Evolutionary conservation across 257 asterid species (phyloP).

Genomic region (Capsicum pubescens): DNA sequence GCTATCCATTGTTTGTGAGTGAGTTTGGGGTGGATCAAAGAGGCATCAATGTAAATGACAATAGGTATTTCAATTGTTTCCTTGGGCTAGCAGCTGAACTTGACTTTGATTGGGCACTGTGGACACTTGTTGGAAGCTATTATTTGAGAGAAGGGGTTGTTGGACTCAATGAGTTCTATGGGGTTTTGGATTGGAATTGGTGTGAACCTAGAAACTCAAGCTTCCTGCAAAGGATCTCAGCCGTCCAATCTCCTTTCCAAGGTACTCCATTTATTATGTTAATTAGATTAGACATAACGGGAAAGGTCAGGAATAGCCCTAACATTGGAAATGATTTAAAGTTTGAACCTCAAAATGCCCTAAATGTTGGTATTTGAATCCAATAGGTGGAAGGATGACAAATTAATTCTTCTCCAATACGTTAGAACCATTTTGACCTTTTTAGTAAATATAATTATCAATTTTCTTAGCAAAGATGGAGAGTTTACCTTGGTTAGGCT

Average conservation of each 20-base stretch:
- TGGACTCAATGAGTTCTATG: constrained; percentile 52
- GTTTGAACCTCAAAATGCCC: not conserved
- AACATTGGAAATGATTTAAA: not conserved
- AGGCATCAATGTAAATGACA: constrained; percentile 38
- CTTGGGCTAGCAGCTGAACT: constrained; percentile 46
- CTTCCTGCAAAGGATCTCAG: constrained; percentile 53
- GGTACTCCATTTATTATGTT: constrained; percentile 42
- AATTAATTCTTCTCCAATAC: not conserved
- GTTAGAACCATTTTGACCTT: not conserved
- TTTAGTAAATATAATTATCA: not conserved
- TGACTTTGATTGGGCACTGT: constrained; percentile 66
- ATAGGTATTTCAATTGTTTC: constrained; percentile 45
- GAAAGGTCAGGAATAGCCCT: not conserved
- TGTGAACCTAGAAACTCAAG: constrained; percentile 41
- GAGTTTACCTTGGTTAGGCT: constrained; percentile 8
- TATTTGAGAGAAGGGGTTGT: constrained; percentile 42
- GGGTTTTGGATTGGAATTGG: constrained; percentile 54
- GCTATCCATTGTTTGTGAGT: constrained; percentile 57
- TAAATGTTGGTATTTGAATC: not conserved
- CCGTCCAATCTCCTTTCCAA: constrained; percentile 73
- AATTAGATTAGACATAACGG: not conserved
- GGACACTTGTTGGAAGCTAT: constrained; percentile 70
- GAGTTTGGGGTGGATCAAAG: constrained; percentile 60
- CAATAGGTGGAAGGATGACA: not conserved
- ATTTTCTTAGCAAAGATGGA: not conserved